Evolutionary conservation across 2,329 filamentous ascomycete species (phyloP).

Genomic region (Fusarium sp.): DNA sequence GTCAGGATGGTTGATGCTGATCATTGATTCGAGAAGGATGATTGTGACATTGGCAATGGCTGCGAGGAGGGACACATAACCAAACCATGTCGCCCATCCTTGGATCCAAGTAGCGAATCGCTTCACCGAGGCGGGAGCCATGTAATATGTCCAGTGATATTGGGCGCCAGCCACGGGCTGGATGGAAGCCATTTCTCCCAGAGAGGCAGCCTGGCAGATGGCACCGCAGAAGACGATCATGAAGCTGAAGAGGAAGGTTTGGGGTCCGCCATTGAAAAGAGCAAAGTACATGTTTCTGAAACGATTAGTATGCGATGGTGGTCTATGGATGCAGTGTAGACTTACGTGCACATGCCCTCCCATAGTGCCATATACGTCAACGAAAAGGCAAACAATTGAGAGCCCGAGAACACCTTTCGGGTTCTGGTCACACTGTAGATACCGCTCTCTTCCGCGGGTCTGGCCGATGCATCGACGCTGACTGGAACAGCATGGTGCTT

Average conservation of each 20-base stretch:
- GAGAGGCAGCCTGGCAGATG: conserved; percentile 38
- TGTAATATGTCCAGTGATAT: conserved; percentile 43
- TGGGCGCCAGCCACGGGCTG: conserved; percentile 40
- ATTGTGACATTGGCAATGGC: conserved; percentile 44
- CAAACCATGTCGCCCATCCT: conserved; percentile 44
- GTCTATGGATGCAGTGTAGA: not conserved
- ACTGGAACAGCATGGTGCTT: conserved; percentile 25
- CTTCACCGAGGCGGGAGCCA: conserved; percentile 32
- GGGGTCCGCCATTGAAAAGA: conserved; percentile 40
- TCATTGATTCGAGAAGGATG: conserved; percentile 45
- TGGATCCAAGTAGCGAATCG: conserved; percentile 43
- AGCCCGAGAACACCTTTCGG: conserved; percentile 41
- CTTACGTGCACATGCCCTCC: conserved; percentile 45
- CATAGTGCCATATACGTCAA: conserved; percentile 43
- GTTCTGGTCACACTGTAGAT: conserved; percentile 41
- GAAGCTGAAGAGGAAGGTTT: conserved; percentile 43
- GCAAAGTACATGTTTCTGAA: conserved; percentile 44
- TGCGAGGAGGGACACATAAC: conserved; percentile 40
- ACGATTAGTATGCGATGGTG: not conserved
- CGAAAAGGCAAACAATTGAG: conserved; percentile 43
- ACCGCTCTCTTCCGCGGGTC: conserved; percentile 10
- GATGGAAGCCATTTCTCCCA: conserved; percentile 44
- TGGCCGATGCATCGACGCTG: conserved; percentile 27
- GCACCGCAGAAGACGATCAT: conserved; percentile 43
- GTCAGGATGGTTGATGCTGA: conserved; percentile 37